A percentile compares a stretch with the other conserved stretches of the same genome.
Conservation (phyloP, 2,329 filamentous ascomycete species). For the Diatrype stigma region DNA sequence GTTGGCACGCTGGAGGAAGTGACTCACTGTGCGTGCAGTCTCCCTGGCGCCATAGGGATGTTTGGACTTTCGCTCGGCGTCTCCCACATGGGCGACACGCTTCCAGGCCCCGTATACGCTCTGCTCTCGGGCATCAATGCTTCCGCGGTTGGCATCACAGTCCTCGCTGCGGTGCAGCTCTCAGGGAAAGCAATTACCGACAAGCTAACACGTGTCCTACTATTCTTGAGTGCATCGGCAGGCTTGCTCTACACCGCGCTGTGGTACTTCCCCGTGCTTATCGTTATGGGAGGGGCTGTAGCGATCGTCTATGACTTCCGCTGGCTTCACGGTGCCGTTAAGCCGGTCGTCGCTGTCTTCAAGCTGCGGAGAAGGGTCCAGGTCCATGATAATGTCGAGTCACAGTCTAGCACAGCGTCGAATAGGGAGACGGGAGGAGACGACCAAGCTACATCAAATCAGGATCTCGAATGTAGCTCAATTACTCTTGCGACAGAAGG, state of each 20-base stretch:
- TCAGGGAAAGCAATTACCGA: conserved; percentile 66
- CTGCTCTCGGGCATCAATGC: conserved; percentile 69
- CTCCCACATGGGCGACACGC: conserved; percentile 50
- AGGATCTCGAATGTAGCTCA: too few species aligned
- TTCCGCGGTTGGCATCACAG: conserved; percentile 67
- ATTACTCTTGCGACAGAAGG: too few species aligned
- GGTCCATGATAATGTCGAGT: too few species aligned
- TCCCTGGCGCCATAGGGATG: conserved; percentile 69
- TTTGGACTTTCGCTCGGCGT: conserved; percentile 64
- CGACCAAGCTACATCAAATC: too few species aligned
- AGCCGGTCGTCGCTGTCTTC: not conserved
- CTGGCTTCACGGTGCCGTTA: conserved; percentile 39
- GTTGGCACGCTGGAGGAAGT: not conserved
- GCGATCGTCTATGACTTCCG: conserved; percentile 54
- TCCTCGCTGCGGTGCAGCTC: conserved; percentile 64
- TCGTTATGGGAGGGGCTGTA: conserved; percentile 49
- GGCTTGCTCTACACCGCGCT: conserved; percentile 67
- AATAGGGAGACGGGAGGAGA: too few species aligned
- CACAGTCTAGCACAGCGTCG: too few species aligned
- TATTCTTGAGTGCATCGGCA: conserved; percentile 59
- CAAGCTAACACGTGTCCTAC: conserved; percentile 55
- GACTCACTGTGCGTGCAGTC: conserved; percentile 30
- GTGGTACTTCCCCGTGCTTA: conserved; percentile 70
- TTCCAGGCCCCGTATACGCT: conserved; percentile 62
- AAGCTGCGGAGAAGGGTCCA: too few species aligned